These are phyloP conservation scores for Cryptococcus sp. DNA, from an alignment of 1,284 basidiomycete species.

Conservation along the genomic window DNA sequence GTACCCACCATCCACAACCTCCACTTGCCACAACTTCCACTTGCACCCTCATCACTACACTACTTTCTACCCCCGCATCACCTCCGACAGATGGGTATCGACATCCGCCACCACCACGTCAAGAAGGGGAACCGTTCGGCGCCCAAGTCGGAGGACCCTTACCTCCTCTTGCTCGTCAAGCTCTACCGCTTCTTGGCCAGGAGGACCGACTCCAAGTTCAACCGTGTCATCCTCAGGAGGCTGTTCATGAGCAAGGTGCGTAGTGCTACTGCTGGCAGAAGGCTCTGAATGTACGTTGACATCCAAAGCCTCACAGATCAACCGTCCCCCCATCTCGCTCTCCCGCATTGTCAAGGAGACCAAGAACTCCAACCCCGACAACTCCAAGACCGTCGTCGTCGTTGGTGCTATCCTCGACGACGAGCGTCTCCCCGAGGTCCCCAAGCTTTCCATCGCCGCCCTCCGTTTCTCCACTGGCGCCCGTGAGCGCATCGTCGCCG, in stretches of 20 bases:
- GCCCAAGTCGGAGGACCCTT: slow-evolving; percentile 98
- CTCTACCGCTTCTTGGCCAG: slow-evolving; percentile 99
- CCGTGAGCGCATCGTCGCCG: slow-evolving; percentile 89
- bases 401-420: slow-evolving; percentile 97
- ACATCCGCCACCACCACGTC: slow-evolving; percentile 96
- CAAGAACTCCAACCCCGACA: slow-evolving; percentile 62
- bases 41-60: background rate
- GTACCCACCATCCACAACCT: background rate
- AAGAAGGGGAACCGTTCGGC: slow-evolving; percentile 94
- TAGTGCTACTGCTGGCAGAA: background rate
- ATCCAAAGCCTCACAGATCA: slow-evolving; percentile 59
- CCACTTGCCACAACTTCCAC: background rate
- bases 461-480: slow-evolving; percentile 92
- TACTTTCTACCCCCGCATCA: slow-evolving; percentile 6
- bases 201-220: slow-evolving; percentile 93
- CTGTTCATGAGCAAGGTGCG: slow-evolving; percentile 76
- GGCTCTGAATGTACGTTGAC: background rate
- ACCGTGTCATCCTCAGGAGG: slow-evolving; percentile 96
- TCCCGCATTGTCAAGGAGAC: slow-evolving; percentile 85
- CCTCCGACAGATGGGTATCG: slow-evolving; percentile 72
- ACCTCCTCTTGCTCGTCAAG: slow-evolving; percentile 98
- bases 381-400: slow-evolving; percentile 75
- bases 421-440: slow-evolving; percentile 78
- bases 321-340: slow-evolving; percentile 94
- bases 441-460: slow-evolving; percentile 91